These are phyloP conservation scores for Entomortierella chlamydospora DNA, from an alignment of 192 early-diverging fungal species.

Conservation along the genomic window DNA sequence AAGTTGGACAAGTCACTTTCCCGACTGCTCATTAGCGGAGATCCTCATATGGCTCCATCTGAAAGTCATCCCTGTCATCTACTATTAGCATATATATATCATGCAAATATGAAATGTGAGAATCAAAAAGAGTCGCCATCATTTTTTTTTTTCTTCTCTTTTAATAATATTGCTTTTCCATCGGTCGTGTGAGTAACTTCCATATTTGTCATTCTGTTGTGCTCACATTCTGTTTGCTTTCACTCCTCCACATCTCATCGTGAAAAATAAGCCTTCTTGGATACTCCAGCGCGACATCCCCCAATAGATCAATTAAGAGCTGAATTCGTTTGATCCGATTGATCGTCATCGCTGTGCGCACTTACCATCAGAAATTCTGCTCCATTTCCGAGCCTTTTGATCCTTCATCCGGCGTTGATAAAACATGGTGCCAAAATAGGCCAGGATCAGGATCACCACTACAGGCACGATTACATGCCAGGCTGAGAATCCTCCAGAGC, in stretches of 20 bases:
- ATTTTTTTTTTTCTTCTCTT: background rate
- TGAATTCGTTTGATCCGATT: background rate
- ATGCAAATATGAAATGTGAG: conserved; percentile 6
- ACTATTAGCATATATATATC: background rate
- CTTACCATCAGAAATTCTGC: conserved; percentile 28
- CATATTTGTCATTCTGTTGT: too few species aligned
- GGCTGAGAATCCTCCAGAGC: conserved; percentile 16
- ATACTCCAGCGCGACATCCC: too few species aligned
- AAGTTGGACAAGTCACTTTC: too few species aligned
- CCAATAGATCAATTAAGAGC: too few species aligned
- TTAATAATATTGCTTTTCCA: too few species aligned
- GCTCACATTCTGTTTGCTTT: too few species aligned
- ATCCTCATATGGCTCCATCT: conserved; percentile 31
- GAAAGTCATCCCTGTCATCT: conserved; percentile 20
- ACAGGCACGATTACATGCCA: conserved; percentile 45
- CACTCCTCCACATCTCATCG: too few species aligned
- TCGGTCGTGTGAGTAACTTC: too few species aligned
- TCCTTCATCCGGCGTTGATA: conserved; percentile 33
- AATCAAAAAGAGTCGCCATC: background rate
- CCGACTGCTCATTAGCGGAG: conserved; percentile 14
- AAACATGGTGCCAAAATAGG: conserved; percentile 32
- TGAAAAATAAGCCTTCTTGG: too few species aligned
- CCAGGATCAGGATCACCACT: conserved; percentile 12
- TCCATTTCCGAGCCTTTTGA: conserved; percentile 41
- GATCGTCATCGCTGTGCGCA: background rate